Percentiles rank a stretch among this genome's conserved stretches.
These are phyloP conservation scores for Ceratonia siliqua DNA, from an alignment of 306 rosid species.

Conservation along the genomic window DNA sequence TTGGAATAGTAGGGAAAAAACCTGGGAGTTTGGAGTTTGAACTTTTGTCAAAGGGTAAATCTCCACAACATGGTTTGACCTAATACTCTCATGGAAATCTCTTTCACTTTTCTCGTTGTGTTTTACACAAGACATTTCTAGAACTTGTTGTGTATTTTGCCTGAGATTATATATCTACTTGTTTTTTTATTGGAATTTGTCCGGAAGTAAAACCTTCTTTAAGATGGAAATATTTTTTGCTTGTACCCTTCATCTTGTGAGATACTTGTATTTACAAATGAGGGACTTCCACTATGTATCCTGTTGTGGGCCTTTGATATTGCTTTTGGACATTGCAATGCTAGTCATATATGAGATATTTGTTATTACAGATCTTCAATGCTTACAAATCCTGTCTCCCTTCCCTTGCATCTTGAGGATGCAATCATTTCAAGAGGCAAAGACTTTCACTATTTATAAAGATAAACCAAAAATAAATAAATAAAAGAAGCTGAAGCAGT, in stretches of 20 bases:
- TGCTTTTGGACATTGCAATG: background rate
- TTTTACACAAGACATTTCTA: no score
- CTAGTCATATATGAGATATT: background rate
- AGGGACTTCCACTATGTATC: background rate
- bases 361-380: slow-evolving; percentile 4
- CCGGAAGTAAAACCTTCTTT: background rate
- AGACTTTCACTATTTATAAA: background rate
- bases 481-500: background rate
- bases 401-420: background rate
- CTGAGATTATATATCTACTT: background rate
- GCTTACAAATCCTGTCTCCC: background rate
- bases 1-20: background rate
- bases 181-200: background rate
- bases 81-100: background rate
- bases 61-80: background rate
- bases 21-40: background rate
- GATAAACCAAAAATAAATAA: background rate
- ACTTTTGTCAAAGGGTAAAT: background rate
- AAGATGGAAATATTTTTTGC: background rate
- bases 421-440: background rate
- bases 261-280: background rate
- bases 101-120: background rate
- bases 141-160: background rate
- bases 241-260: background rate
- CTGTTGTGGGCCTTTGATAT: background rate